These are phyloP conservation scores for Haplosporangium gracile DNA, from an alignment of 192 early-diverging fungal species.

Conservation along the genomic window DNA sequence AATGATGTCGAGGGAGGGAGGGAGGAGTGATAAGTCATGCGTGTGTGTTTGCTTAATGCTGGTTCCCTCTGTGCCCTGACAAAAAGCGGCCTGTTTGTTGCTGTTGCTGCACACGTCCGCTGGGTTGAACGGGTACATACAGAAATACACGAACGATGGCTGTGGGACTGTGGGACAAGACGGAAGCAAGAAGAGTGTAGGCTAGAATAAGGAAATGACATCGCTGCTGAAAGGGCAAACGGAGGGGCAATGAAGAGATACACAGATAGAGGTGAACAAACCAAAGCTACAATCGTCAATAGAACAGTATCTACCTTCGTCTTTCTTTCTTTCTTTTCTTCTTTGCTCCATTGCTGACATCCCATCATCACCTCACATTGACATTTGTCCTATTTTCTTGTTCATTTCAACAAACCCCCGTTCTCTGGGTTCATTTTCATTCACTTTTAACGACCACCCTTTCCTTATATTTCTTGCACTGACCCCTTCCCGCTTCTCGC, in stretches of 20 bases:
- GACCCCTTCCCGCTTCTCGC: neutral
- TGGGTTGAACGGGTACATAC: conserved; percentile 19
- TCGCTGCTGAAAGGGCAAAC: neutral
- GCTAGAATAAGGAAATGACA: conserved; percentile 8
- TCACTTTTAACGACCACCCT: neutral
- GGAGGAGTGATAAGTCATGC: too few species aligned
- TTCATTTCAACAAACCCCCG: too few species aligned
- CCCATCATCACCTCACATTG: neutral
- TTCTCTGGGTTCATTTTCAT: neutral
- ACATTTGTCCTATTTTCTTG: neutral
- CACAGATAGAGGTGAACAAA: neutral
- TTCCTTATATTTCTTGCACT: neutral
- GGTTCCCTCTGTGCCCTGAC: conserved; percentile 13
- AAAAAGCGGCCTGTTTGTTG: neutral
- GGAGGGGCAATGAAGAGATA: too few species aligned
- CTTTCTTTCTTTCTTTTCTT: neutral
- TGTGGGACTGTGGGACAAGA: conserved; percentile 43
- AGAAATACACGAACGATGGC: neutral
- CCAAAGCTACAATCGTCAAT: too few species aligned
- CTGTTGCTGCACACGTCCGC: neutral
- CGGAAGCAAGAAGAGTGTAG: conserved; percentile 17
- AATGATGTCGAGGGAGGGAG: too few species aligned
- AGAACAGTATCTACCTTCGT: neutral
- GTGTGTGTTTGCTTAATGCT: neutral
- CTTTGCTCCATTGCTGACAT: too few species aligned